These are phyloP conservation scores for Sanguinoderma infundibulare DNA, from an alignment of 1,284 basidiomycete genomes.

Conservation along the genomic window DNA sequence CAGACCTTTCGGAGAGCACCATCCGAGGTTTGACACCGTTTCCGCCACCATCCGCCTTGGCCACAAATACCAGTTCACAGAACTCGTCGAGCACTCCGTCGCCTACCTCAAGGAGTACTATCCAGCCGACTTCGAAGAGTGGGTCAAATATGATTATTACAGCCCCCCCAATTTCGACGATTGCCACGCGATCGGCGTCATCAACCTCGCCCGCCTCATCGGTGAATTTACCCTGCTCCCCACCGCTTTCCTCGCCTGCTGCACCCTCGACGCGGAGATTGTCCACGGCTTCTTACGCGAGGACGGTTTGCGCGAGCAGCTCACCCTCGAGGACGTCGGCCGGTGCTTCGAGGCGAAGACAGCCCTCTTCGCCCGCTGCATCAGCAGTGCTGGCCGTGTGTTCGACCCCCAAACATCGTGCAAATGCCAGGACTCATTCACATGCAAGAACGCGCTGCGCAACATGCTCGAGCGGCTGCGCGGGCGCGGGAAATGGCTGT, in stretches of 20 bases:
- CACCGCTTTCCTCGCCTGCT: slow-evolving; percentile 4
- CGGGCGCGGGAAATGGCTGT: no score
- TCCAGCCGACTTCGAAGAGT: slow-evolving; percentile 1
- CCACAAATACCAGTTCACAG: background rate
- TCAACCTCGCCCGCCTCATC: slow-evolving; percentile 14
- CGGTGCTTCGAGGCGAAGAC: slow-evolving; percentile 2
- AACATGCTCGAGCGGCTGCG: no score
- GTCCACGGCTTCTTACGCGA: background rate
- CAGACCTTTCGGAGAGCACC: background rate
- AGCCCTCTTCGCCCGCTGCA: no score
- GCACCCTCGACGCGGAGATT: background rate
- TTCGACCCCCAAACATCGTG: no score
- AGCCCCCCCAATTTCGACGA: background rate
- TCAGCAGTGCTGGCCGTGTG: no score
- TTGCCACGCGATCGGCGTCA: slow-evolving; percentile 7
- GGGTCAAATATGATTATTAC: background rate
- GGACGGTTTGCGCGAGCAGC: slow-evolving; percentile 7
- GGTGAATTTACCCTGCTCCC: slow-evolving; percentile 5
- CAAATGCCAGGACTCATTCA: no score
- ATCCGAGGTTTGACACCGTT: background rate
- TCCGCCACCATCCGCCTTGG: slow-evolving; percentile 4
- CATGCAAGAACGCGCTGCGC: no score
- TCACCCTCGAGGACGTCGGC: slow-evolving; percentile 5
- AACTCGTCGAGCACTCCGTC: background rate
- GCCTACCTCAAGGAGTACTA: slow-evolving; percentile 1